These are phyloP conservation scores for Scheffersomyces titani DNA, from an alignment of 1,139 yeast species.

Conservation along the genomic window DNA sequence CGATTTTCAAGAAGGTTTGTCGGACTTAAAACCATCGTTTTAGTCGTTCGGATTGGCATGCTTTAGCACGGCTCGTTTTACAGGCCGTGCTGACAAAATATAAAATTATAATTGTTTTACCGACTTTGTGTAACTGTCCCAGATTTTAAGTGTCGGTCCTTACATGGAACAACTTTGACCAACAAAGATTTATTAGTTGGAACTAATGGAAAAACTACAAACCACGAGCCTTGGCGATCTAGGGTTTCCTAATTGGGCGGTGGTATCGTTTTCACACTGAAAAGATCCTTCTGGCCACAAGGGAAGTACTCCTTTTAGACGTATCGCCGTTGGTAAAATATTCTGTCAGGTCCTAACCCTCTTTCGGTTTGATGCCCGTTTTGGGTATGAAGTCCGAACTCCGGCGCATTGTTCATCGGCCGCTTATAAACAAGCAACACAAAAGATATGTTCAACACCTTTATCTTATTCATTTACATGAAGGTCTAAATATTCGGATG, in stretches of 20 bases:
- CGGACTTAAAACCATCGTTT: background rate
- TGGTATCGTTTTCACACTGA: too few species aligned
- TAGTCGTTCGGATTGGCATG: background rate
- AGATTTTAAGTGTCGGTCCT: background rate
- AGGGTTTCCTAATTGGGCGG: too few species aligned
- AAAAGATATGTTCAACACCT: too few species aligned
- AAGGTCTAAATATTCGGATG: too few species aligned
- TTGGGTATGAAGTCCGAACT: background rate
- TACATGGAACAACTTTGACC: background rate
- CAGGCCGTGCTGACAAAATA: background rate
- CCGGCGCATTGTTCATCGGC: too few species aligned
- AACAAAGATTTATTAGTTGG: too few species aligned
- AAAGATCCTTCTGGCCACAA: background rate
- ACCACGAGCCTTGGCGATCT: too few species aligned
- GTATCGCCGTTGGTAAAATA: background rate
- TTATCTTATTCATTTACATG: too few species aligned
- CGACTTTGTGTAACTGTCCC: background rate
- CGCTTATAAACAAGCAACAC: too few species aligned
- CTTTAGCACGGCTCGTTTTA: background rate
- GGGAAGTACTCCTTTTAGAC: background rate
- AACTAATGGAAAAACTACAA: too few species aligned
- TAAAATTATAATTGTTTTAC: background rate
- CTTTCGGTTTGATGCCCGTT: background rate
- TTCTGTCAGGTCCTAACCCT: background rate
- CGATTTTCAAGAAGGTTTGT: background rate